Percentiles rank a stretch among this genome's conserved stretches.
Conservation (phyloP, 106 monocot genomes). For the Dendrobium huoshanense region DNA sequence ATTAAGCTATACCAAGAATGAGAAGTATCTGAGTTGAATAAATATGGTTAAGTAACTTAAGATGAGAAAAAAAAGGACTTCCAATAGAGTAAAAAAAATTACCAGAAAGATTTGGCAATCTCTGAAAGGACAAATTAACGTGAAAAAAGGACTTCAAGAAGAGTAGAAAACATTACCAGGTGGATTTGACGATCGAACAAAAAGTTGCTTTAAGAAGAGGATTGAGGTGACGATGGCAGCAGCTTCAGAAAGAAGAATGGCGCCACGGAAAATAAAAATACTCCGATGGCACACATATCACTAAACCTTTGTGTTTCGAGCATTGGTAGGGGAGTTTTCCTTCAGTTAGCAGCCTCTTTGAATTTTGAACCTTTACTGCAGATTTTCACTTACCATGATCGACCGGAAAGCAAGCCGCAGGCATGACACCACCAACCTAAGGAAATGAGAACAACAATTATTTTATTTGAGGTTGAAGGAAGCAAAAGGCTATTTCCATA, state of each 20-base stretch:
- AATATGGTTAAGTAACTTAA: neutral
- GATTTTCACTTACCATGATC: neutral
- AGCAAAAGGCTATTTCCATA: neutral
- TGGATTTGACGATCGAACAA: neutral
- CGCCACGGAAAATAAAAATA: too few species aligned
- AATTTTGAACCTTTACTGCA: neutral
- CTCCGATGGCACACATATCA: too few species aligned
- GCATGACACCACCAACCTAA: neutral
- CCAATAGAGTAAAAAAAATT: neutral
- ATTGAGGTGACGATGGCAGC: neutral
- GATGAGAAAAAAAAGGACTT: neutral
- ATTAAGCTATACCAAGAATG: neutral
- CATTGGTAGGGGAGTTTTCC: neutral
- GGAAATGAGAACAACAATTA: neutral
- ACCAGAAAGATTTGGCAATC: neutral
- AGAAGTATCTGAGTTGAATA: neutral
- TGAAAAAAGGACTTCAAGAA: neutral
- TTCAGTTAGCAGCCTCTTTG: neutral
- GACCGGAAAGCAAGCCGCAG: neutral
- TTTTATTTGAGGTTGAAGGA: neutral
- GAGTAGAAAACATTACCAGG: neutral
- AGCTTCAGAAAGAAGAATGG: too few species aligned
- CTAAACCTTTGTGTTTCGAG: neutral
- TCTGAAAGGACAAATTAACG: neutral
- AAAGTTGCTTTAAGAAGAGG: neutral